Evolutionary conservation across 768 basidiomycete species (phyloP).

Genomic region (Lactarius sp.): DNA sequence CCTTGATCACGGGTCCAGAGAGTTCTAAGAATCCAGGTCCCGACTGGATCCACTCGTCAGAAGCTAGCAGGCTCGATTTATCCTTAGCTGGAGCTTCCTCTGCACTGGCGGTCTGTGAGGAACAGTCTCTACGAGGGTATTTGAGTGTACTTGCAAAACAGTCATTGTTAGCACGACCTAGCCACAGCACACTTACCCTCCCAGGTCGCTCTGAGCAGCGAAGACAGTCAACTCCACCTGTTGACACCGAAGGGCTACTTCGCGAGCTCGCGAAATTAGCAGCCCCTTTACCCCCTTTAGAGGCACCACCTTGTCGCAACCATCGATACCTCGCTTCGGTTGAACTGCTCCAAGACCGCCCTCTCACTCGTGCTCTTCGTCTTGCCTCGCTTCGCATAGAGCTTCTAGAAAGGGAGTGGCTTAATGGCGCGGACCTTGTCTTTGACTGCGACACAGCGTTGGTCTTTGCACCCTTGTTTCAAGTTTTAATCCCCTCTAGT

Average conservation of each 20-base stretch:
- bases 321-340: constrained; percentile 72
- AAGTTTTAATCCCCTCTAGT: constrained; percentile 43
- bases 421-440: constrained; percentile 61
- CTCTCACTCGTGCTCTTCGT: constrained; percentile 49
- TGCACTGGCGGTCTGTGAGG: background rate
- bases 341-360: constrained; percentile 61
- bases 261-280: constrained; percentile 8
- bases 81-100: background rate
- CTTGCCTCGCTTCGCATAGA: constrained; percentile 44
- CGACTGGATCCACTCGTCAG: background rate
- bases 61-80: background rate
- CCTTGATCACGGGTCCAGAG: background rate
- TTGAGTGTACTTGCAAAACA: constrained; percentile 40
- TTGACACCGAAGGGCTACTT: constrained; percentile 2
- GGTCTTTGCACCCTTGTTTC: constrained; percentile 42
- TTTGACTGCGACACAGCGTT: constrained; percentile 59
- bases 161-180: constrained; percentile 32
- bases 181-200: background rate
- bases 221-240: background rate
- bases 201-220: background rate
- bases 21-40: background rate
- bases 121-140: constrained; percentile 19
- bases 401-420: constrained; percentile 58
- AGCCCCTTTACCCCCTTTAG: constrained; percentile 2
- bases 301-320: constrained; percentile 29